These are phyloP conservation scores for Ceratonia siliqua DNA, from an alignment of 306 rosid genomes.

Conservation along the genomic window DNA sequence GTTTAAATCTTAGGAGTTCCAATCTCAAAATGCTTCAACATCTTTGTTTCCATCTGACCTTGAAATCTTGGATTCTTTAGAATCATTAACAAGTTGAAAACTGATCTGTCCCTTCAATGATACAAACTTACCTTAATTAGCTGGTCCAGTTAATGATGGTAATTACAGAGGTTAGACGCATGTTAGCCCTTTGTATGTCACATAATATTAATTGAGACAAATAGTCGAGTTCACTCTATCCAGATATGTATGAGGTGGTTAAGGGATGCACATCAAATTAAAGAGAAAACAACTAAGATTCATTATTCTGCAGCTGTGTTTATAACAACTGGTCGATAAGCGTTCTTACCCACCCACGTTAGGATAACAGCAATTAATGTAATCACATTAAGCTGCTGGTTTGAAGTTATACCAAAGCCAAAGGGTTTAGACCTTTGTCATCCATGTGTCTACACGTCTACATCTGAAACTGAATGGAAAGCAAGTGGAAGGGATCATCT, in stretches of 20 bases:
- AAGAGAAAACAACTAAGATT: constrained; percentile 17
- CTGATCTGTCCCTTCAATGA: not conserved
- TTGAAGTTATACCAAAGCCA: not conserved
- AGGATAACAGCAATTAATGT: constrained; percentile 27
- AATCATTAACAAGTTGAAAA: not conserved
- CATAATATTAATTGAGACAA: not conserved
- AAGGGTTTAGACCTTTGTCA: constrained; percentile 15
- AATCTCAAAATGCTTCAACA: not conserved
- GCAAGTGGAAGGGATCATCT: constrained; percentile 13
- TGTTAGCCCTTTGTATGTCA: not conserved
- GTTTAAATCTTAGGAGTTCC: not conserved
- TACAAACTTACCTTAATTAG: not conserved
- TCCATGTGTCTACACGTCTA: constrained; percentile 23
- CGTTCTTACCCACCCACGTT: constrained; percentile 25
- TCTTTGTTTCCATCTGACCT: not conserved
- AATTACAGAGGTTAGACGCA: too few species aligned
- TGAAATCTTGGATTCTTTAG: not conserved
- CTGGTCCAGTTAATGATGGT: not conserved
- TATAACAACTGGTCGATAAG: not conserved
- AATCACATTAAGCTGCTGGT: constrained; percentile 27
- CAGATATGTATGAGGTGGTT: constrained; percentile 12
- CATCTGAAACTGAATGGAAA: constrained; percentile 30
- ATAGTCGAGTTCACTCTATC: not conserved
- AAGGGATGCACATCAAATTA: constrained; percentile 16
- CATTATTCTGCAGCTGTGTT: constrained; percentile 17